Percentiles rank a stretch among this genome's conserved stretches.
Evolutionary conservation across 176 grass and related monocot genomes (phyloP).

Genomic region (Musa itinerans): DNA sequence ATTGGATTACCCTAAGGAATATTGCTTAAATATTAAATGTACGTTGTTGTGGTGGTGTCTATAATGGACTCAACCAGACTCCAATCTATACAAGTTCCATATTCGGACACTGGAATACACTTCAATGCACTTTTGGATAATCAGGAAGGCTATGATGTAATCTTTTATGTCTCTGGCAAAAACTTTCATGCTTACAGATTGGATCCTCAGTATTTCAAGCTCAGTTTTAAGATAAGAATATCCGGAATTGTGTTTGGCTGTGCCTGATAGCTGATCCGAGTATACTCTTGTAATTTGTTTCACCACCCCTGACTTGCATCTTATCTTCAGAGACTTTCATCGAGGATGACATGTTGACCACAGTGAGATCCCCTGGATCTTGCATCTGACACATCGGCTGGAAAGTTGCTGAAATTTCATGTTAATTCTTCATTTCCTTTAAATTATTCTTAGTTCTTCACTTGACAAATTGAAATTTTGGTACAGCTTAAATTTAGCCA

Average conservation of each 20-base stretch:
- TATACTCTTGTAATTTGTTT: neutral
- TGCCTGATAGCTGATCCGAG: neutral
- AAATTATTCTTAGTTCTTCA: too few species aligned
- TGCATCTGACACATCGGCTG: constrained; percentile 63
- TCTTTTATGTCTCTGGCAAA: neutral
- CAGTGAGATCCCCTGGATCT: constrained; percentile 46
- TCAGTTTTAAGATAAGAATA: constrained; percentile 53
- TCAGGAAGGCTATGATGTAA: neutral
- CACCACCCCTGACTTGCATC: constrained; percentile 28
- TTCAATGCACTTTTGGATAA: neutral
- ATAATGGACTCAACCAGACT: neutral
- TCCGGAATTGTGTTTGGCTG: neutral
- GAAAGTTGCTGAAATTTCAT: constrained; percentile 34
- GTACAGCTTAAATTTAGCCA: constrained; percentile 61
- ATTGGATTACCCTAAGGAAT: neutral
- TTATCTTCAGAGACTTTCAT: constrained; percentile 77
- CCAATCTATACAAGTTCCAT: neutral
- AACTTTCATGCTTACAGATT: neutral
- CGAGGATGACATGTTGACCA: constrained; percentile 55
- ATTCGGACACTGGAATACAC: neutral
- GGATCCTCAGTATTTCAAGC: constrained; percentile 50
- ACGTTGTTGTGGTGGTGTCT: neutral
- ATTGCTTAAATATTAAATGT: neutral
- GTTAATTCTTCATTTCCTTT: too few species aligned
- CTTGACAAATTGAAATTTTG: neutral